phyloP scores from a whole-genome alignment of 768 basidiomycete genomes.

The Mycena kentingensis region DNA sequence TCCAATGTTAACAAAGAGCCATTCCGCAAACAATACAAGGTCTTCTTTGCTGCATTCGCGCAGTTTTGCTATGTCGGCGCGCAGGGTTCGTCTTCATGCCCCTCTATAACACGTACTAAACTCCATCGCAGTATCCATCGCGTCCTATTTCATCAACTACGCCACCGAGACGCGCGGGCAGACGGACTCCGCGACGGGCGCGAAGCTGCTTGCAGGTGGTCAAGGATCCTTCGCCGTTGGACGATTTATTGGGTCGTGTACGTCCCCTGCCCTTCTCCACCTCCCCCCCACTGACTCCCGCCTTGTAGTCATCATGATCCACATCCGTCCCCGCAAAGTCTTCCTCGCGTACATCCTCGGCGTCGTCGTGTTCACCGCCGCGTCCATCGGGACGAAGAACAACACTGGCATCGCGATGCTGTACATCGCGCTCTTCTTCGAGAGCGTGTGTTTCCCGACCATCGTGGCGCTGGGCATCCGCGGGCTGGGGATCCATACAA shows the following conservation, averaged over 20 bases:
- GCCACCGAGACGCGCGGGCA: conserved; percentile 30
- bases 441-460: conserved; percentile 40
- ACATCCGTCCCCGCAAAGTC: conserved; percentile 31
- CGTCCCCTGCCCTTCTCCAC: conserved; percentile 2
- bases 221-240: conserved; percentile 37
- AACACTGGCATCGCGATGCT: conserved; percentile 35
- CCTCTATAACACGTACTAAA: background rate
- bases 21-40: conserved; percentile 32
- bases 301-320: conserved; percentile 30
- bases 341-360: conserved; percentile 32
- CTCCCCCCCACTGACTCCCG: background rate
- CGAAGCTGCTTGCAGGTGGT: conserved; percentile 35
- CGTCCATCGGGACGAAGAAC: conserved; percentile 32
- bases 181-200: conserved; percentile 28
- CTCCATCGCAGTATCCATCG: conserved; percentile 29
- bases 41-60: conserved; percentile 37
- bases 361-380: conserved; percentile 33
- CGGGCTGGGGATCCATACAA: conserved; percentile 36
- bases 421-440: conserved; percentile 36
- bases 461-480: conserved; percentile 37
- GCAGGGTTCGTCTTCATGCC: conserved; percentile 26
- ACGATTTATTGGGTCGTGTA: conserved; percentile 34
- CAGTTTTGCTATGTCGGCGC: conserved; percentile 37
- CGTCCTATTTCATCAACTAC: conserved; percentile 39
- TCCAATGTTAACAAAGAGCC: conserved; percentile 25